Evolutionary conservation across 1,284 basidiomycete genomes (phyloP).

Genomic region (Cryptococcus sp.): DNA sequence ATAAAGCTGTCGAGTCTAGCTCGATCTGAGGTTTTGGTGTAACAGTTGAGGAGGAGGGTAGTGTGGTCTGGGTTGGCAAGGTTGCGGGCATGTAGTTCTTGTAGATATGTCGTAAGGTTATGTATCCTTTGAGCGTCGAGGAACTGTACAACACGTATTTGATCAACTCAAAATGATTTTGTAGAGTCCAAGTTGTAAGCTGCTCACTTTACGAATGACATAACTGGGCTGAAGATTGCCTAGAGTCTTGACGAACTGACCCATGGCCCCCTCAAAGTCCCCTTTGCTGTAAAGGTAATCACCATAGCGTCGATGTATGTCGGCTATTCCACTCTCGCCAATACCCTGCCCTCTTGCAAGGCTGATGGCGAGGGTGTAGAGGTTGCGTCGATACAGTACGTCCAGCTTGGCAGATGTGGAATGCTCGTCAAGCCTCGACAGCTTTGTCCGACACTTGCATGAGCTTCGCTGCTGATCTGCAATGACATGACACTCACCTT

Average conservation of each 20-base stretch:
- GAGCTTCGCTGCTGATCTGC: not conserved
- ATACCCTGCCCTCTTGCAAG: constrained; percentile 75
- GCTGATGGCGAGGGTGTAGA: constrained; percentile 67
- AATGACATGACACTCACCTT: constrained; percentile 56
- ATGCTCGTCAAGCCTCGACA: constrained; percentile 73
- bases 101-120: constrained; percentile 91
- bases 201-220: constrained; percentile 84
- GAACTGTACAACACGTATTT: constrained; percentile 62
- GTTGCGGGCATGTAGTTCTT: constrained; percentile 86
- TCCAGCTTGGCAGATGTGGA: constrained; percentile 76
- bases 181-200: not conserved
- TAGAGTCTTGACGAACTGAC: constrained; percentile 87
- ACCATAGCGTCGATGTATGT: constrained; percentile 85
- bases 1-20: constrained; percentile 87
- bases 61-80: constrained; percentile 96
- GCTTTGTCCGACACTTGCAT: constrained; percentile 52
- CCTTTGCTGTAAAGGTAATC: constrained; percentile 89
- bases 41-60: constrained; percentile 91
- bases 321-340: constrained; percentile 70
- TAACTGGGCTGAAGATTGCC: constrained; percentile 89
- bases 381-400: constrained; percentile 73
- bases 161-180: not conserved
- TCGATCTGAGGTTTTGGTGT: constrained; percentile 94
- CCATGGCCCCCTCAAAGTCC: constrained; percentile 91
- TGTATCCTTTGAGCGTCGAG: constrained; percentile 94